phyloP scores from a whole-genome alignment of 257 asterid species.

The Nicotiana benthamiana region DNA sequence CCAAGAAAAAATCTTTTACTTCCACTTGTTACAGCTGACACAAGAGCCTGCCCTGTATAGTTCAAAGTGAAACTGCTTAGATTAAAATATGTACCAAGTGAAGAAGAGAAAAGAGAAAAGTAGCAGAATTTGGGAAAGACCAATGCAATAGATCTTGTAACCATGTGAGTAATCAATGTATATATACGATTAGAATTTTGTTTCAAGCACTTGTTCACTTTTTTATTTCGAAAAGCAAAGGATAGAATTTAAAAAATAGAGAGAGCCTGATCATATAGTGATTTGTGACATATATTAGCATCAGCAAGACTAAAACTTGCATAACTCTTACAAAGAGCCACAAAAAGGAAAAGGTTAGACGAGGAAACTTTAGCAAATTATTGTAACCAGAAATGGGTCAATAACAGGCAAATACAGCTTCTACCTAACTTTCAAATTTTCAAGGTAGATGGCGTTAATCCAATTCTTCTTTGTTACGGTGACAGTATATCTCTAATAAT shows the following conservation, averaged over 20 bases:
- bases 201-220: background rate
- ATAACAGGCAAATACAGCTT: background rate
- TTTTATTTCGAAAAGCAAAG: background rate
- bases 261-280: background rate
- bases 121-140: background rate
- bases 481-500: background rate
- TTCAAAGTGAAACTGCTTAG: background rate
- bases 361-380: background rate
- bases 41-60: constrained; percentile 72
- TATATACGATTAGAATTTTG: background rate
- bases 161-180: background rate
- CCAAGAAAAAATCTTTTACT: constrained; percentile 74
- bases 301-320: background rate
- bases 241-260: background rate
- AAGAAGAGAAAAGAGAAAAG: background rate
- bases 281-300: background rate
- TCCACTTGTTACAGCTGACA: constrained; percentile 85
- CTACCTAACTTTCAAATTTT: background rate
- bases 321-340: background rate
- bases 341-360: background rate
- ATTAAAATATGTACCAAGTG: background rate
- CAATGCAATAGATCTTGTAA: background rate
- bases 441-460: background rate
- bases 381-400: background rate
- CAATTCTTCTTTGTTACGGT: background rate